Base-by-base conservation (phyloP, 345 rosid species). In the Ailanthus altissimus region DNA sequence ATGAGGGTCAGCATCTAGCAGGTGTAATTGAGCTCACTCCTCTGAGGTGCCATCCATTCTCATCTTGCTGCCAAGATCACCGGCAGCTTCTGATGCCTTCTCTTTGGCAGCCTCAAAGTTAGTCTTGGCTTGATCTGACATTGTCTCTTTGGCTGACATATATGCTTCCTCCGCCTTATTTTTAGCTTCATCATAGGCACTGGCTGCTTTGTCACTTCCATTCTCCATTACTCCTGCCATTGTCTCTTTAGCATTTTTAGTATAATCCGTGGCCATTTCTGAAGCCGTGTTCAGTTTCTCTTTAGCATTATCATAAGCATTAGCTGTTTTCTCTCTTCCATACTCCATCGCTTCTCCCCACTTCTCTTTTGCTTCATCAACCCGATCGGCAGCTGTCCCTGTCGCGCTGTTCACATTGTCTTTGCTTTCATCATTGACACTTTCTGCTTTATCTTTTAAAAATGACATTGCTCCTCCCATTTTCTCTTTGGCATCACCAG, bases 101-200 rank as follows among this genome's bases (percentile, higher is more conserved):
- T 87, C 89, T 73, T 90, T 92, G 2, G 87, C 89, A 28, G 81
- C 75, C 68, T 84, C 96, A 65, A 85, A 89, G 13, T 15, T 70
- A 14, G 42, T 40, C 79, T 79, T 83, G 42, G 70, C 81, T 15
- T 83, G 47, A 6, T 61, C 74, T 0, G 81, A 49, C 81, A 77
- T 47, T 2, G 81, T 20, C 13, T 85, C 85, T 69, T 85, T 86
- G 36, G 94, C 90, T 2, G 82, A 62, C 9, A 14, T 74, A 50
- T 84, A 93, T n/a, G 81, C 73, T 50, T 83, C 84, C 43, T 86
- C 83, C 4, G 81, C 90, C 60, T 79, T 84, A 42, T 77, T 38
- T 20, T 70, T 63, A 14, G 82, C 84, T 42, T 76, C 86, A 6
- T 77, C 80, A 62, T 77, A 68, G 14, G 81, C 75, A 21, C 75